Percentiles rank a stretch among this genome's conserved stretches.
These are phyloP conservation scores for Pythium rhizo-oryzae DNA, from an alignment of 352 stramenopile genomes.

Conservation along the genomic window DNA sequence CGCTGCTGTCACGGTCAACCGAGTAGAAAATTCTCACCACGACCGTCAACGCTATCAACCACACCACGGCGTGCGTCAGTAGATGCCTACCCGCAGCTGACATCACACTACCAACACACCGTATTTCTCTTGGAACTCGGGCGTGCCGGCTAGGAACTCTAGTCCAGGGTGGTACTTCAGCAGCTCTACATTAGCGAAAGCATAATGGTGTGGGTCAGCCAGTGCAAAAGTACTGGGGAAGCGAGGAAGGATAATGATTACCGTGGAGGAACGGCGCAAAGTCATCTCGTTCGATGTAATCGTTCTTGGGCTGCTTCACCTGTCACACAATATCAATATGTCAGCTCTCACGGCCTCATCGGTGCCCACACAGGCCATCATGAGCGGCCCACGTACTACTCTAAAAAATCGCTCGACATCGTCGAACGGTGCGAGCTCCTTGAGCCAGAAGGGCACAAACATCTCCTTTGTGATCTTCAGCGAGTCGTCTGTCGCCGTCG, in stretches of 20 bases:
- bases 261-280: slow-evolving; percentile 98
- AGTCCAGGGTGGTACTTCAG: slow-evolving; percentile 92
- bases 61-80: background rate
- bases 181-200: slow-evolving; percentile 47
- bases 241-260: slow-evolving; percentile 28
- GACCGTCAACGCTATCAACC: slow-evolving; percentile 91
- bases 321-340: slow-evolving; percentile 13
- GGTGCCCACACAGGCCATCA: background rate
- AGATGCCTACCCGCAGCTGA: background rate
- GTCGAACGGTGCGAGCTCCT: slow-evolving; percentile 96
- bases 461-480: slow-evolving; percentile 83
- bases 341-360: background rate
- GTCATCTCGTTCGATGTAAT: slow-evolving; percentile 94
- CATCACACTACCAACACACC: slow-evolving; percentile 34
- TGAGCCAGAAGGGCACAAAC: slow-evolving; percentile 94
- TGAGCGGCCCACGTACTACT: slow-evolving; percentile 63
- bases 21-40: slow-evolving; percentile 95
- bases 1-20: slow-evolving; percentile 94
- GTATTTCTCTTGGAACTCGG: slow-evolving; percentile 99
- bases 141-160: slow-evolving; percentile 96
- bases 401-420: slow-evolving; percentile 97
- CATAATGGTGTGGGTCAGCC: background rate
- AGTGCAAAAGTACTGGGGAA: background rate
- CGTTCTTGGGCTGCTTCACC: slow-evolving; percentile 93
- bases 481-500: slow-evolving; percentile 29